These are phyloP conservation scores for Ophiocordyceps sinensis DNA, from an alignment of 2,329 filamentous ascomycete species.

Conservation along the genomic window DNA sequence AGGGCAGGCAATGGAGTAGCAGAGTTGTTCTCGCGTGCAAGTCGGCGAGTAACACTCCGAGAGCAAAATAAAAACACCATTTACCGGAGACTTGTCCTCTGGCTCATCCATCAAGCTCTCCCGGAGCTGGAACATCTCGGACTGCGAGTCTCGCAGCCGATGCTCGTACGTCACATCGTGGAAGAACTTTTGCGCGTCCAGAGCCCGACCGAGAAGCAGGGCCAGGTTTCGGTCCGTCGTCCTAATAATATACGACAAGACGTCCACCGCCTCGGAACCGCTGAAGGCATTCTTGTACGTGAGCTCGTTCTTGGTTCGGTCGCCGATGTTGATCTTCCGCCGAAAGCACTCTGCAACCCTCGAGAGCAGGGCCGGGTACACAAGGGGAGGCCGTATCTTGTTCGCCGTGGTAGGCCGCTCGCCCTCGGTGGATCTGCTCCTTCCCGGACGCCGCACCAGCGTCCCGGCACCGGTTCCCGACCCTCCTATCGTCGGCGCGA, in stretches of 20 bases:
- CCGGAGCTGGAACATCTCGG: slow-evolving; percentile 92
- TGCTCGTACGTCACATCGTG: slow-evolving; percentile 99
- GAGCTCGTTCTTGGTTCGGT: slow-evolving; percentile 90
- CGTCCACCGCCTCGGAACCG: slow-evolving; percentile 86
- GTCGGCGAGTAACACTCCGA: slow-evolving; percentile 98
- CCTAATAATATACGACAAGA: slow-evolving; percentile 92
- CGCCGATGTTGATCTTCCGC: slow-evolving; percentile 71
- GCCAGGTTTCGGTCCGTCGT: slow-evolving; percentile 93
- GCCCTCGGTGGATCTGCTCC: slow-evolving; percentile 38
- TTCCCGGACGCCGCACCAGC: slow-evolving; percentile 42
- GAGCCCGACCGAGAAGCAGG: slow-evolving; percentile 72
- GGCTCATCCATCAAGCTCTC: slow-evolving; percentile 77
- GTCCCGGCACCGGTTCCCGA: slow-evolving; percentile 37
- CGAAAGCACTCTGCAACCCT: slow-evolving; percentile 85
- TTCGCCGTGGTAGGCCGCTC: slow-evolving; percentile 40
- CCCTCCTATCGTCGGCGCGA: slow-evolving; percentile 54
- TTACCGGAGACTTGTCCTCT: slow-evolving; percentile 61
- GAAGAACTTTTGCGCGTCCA: slow-evolving; percentile 98
- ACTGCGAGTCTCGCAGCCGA: slow-evolving; percentile 79
- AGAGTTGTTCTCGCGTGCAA: slow-evolving; percentile 86
- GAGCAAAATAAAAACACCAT: slow-evolving; percentile 90
- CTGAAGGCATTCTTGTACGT: slow-evolving; percentile 97
- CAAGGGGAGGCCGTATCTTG: slow-evolving; percentile 62
- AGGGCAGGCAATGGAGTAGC: slow-evolving; percentile 96
- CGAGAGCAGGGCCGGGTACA: slow-evolving; percentile 90